A percentile compares a stretch with the other conserved stretches of the same genome.
Conservation (phyloP, 2,329 filamentous ascomycete genomes). For the Chaetomium sp. region DNA sequence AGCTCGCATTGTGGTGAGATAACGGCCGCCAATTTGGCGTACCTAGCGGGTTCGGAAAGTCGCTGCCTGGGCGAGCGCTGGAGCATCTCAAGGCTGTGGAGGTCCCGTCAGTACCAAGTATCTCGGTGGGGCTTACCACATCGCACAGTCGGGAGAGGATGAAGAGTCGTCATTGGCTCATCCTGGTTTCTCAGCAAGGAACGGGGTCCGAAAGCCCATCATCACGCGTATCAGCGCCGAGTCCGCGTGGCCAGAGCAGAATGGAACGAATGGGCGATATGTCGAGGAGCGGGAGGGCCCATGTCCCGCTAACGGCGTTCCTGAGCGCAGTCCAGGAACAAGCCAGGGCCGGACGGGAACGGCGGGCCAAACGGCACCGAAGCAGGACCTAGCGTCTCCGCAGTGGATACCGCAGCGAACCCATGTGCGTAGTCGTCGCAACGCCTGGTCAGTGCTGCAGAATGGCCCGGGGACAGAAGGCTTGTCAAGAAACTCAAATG, state of each 20-base stretch:
- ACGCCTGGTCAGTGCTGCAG: slow-evolving; percentile 12
- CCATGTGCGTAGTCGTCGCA: background rate
- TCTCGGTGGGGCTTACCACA: background rate
- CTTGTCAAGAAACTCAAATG: background rate
- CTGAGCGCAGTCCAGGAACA: slow-evolving; percentile 9
- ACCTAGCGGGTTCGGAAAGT: slow-evolving; percentile 11
- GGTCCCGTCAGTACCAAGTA: no score
- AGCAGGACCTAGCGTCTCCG: slow-evolving; percentile 12
- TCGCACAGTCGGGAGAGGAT: background rate
- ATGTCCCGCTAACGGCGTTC: slow-evolving; percentile 13
- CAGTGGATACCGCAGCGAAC: slow-evolving; percentile 6
- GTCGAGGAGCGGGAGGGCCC: slow-evolving; percentile 19
- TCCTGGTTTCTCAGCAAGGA: background rate
- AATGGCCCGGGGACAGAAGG: background rate
- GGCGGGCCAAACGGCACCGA: slow-evolving; percentile 22
- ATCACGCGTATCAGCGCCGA: background rate
- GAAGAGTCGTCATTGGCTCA: background rate
- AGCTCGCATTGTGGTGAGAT: slow-evolving; percentile 22
- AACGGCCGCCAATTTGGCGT: slow-evolving; percentile 13
- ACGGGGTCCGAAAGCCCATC: background rate
- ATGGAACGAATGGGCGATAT: slow-evolving; percentile 10
- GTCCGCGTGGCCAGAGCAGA: background rate
- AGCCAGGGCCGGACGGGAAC: slow-evolving; percentile 7
- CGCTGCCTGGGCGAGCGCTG: slow-evolving; percentile 21
- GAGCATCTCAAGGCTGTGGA: slow-evolving; percentile 12